Conservation (phyloP, 75 land plant species). For the Pseudotsuga menziesii region DNA sequence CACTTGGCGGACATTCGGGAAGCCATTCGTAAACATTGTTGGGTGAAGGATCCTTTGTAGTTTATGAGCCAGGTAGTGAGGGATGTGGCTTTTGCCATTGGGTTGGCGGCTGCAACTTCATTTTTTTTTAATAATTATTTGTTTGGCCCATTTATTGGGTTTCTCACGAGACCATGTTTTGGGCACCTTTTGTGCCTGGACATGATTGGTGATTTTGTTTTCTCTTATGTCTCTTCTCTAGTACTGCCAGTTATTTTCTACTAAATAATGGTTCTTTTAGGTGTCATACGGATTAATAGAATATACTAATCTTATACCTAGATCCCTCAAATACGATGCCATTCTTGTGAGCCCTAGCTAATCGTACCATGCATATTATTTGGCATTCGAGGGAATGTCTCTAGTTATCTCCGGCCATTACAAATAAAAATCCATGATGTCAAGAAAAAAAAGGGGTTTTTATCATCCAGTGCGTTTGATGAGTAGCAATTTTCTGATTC, state of each 20-base stretch:
- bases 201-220: conserved; percentile 73
- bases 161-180: conserved; percentile 96
- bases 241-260: background rate
- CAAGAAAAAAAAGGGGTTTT: too few relatives aligned
- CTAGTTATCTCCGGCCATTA: too few relatives aligned
- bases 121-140: conserved; percentile 69
- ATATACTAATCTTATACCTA: too few relatives aligned
- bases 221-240: background rate
- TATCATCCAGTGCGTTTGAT: too few relatives aligned
- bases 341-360: too few relatives aligned
- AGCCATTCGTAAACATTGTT: conserved; percentile 95
- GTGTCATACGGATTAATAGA: too few relatives aligned
- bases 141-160: conserved; percentile 90
- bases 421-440: too few relatives aligned
- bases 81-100: conserved; percentile 67
- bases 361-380: too few relatives aligned
- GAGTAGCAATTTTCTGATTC: too few relatives aligned
- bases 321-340: too few relatives aligned
- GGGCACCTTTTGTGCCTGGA: conserved; percentile 95
- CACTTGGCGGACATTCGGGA: conserved; percentile 63
- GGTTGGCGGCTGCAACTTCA: conserved; percentile 68
- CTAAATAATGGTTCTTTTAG: background rate
- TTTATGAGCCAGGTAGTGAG: conserved; percentile 80
- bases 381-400: too few relatives aligned
- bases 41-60: conserved; percentile 79